A percentile compares a stretch with the other conserved stretches of the same genome.
Conservation (phyloP, 495 filamentous ascomycete species). For the Letharia lupina region DNA sequence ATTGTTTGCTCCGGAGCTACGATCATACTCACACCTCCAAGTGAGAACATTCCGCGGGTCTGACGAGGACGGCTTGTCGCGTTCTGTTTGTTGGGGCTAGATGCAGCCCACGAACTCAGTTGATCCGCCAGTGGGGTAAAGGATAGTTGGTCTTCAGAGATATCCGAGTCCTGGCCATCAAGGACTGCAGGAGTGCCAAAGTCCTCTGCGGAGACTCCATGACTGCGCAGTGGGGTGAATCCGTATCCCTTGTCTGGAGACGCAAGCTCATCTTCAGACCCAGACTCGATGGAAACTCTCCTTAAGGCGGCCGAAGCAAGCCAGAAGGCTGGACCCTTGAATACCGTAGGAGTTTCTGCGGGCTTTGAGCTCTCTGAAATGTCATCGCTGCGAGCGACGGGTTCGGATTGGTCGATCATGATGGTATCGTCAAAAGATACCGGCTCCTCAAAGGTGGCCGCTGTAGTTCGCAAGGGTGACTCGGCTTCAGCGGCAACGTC, state of each 20-base stretch:
- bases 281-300: constrained; percentile 34
- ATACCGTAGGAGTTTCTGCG: not conserved
- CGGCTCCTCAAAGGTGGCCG: not conserved
- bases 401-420: constrained; percentile 21
- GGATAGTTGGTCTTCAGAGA: constrained; percentile 22
- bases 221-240: constrained; percentile 23
- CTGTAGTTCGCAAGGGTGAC: not conserved
- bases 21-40: constrained; percentile 9
- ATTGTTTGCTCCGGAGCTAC: not conserved
- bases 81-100: constrained; percentile 39
- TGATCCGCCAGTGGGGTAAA: constrained; percentile 54
- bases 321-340: constrained; percentile 14
- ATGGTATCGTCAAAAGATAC: constrained; percentile 17
- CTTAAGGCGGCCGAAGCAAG: constrained; percentile 16
- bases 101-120: constrained; percentile 52
- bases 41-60: constrained; percentile 39
- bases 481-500: not conserved
- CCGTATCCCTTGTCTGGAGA: constrained; percentile 28
- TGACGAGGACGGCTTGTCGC: constrained; percentile 30
- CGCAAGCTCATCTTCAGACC: constrained; percentile 49
- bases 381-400: constrained; percentile 1
- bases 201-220: constrained; percentile 31
- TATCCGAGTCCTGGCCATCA: constrained; percentile 17
- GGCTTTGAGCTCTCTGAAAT: constrained; percentile 8
- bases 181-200: constrained; percentile 23